Base-by-base conservation (phyloP, 1,284 basidiomycete genomes). In the Ustilago crameri region DNA sequence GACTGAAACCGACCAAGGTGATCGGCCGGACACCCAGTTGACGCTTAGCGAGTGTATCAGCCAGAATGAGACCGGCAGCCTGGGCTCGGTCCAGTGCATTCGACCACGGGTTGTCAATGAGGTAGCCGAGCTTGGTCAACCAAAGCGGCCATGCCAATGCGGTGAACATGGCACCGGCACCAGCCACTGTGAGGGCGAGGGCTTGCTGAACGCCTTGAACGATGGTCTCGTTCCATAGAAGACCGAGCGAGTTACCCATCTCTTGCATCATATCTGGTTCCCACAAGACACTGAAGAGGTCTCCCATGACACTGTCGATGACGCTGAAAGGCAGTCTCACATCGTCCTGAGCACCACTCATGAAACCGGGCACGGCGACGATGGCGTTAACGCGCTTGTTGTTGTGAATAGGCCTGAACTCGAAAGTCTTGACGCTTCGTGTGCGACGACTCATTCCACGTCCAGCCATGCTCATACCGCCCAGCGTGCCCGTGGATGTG, bases 231-330 rank as follows among this genome's bases (percentile, higher is more conserved):
- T 76, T 82, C 80, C 80, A 83, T 2, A 83, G 73, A 9, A 83
- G 73, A 24, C 77, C 76, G 43, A 83, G 78, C 35, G 81, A 79
- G 35, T 83, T 79, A 23, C 81, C 81, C 81, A 83, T 83, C 46
- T 83, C 81, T 40, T 76, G 75, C 81, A 83, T 83, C 81, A 83
- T 83, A 45, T 83, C 80, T 1, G 81, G 81, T 57, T 83, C 81
- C 81, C 81, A 83, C 35, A 82, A 58, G 3, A 83, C 74, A 38
- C 74, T 74, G 54, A 83, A 83, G 14, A 59, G 69, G 43, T 83
- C 81, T 47, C 81, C 81, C 81, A 83, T 82, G 37, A 83, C 68
- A 35, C 75, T 76, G 56, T 83, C 81, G 41, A 83, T 76, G 45
- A 83, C 80, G 52, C 80, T 77, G 66, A 79, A 83, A 2, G 81